These are phyloP conservation scores for Rachicladosporium sp. DNA, from an alignment of 2,329 filamentous ascomycete species.

Conservation along the genomic window DNA sequence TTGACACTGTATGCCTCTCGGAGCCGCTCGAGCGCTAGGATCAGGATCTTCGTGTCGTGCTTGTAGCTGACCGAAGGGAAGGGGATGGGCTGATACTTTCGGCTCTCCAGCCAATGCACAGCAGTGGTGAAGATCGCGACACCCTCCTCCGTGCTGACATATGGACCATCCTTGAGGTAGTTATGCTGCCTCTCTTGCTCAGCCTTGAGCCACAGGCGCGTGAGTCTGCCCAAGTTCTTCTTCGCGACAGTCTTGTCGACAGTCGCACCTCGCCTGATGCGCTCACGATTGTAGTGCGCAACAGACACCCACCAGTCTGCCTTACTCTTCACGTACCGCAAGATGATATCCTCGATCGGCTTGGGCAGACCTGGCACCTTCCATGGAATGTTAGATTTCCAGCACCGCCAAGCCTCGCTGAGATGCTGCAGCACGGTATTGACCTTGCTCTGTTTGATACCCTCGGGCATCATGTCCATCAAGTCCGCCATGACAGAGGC, in stretches of 20 bases:
- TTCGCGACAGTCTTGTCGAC: constrained; percentile 99
- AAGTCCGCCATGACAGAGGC: constrained; percentile 98
- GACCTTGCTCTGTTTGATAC: constrained; percentile 98
- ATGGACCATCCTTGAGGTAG: constrained; percentile 97
- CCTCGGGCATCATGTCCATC: constrained; percentile 99
- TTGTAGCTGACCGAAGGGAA: constrained; percentile 99
- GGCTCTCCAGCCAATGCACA: constrained; percentile 95
- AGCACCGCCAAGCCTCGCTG: constrained; percentile 97
- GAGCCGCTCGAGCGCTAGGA: constrained; percentile 82
- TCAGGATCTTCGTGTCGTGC: constrained; percentile 97
- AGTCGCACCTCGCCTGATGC: constrained; percentile 88
- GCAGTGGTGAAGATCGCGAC: constrained; percentile 98
- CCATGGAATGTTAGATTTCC: constrained; percentile 99
- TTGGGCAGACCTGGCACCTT: constrained; percentile 94
- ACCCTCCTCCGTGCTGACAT: constrained; percentile 94
- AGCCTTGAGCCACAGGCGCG: constrained; percentile 90
- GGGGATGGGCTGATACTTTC: constrained; percentile 96
- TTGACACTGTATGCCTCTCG: constrained; percentile 97
- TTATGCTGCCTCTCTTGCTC: constrained; percentile 98
- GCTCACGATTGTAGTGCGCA: constrained; percentile 95
- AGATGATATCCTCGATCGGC: constrained; percentile 95
- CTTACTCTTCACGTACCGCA: constrained; percentile 97
- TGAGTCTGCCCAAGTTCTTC: constrained; percentile 93
- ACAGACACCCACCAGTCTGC: constrained; percentile 99
- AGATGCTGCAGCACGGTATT: constrained; percentile 95